A percentile compares a stretch with the other conserved stretches of the same genome.
Evolutionary conservation across 495 filamentous ascomycete genomes (phyloP).

Genomic region (Endocarpon pusillum): DNA sequence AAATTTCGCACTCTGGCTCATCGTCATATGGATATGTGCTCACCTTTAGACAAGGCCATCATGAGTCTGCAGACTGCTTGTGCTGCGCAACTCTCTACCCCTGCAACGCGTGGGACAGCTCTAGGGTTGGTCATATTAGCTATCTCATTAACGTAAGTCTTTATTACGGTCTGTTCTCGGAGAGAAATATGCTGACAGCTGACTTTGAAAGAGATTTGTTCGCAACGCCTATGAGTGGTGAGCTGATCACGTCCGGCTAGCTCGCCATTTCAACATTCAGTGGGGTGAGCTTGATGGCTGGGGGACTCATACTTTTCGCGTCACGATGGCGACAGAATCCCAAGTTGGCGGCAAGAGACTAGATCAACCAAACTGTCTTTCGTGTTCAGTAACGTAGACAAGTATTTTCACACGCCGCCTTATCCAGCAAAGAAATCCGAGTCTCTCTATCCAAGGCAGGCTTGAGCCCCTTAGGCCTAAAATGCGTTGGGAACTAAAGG

Average conservation of each 20-base stretch:
- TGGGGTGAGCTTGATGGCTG: conserved; percentile 18
- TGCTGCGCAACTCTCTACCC: conserved; percentile 20
- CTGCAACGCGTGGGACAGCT: conserved; percentile 15
- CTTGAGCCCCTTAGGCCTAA: too few species aligned
- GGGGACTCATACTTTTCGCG: conserved; percentile 12
- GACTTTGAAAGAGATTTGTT: too few species aligned
- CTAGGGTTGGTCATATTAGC: conserved; percentile 20
- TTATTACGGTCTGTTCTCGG: background rate
- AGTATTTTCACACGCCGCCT: too few species aligned
- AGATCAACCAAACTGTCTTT: too few species aligned
- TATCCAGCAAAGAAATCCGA: too few species aligned
- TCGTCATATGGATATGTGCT: background rate
- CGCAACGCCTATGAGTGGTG: conserved; percentile 21
- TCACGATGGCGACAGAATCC: conserved; percentile 14
- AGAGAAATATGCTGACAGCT: conserved; percentile 11
- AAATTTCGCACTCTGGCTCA: conserved; percentile 5
- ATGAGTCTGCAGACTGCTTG: conserved; percentile 26
- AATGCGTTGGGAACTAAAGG: too few species aligned
- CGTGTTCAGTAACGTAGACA: too few species aligned
- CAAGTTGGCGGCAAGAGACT: too few species aligned
- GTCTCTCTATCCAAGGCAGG: too few species aligned
- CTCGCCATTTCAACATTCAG: conserved; percentile 20
- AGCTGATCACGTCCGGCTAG: conserved; percentile 19
- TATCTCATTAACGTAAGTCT: conserved; percentile 20
- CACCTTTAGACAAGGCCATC: conserved; percentile 15